Evolutionary conservation across 2,329 filamentous ascomycete genomes (phyloP).

Genomic region (Phoma sp.): DNA sequence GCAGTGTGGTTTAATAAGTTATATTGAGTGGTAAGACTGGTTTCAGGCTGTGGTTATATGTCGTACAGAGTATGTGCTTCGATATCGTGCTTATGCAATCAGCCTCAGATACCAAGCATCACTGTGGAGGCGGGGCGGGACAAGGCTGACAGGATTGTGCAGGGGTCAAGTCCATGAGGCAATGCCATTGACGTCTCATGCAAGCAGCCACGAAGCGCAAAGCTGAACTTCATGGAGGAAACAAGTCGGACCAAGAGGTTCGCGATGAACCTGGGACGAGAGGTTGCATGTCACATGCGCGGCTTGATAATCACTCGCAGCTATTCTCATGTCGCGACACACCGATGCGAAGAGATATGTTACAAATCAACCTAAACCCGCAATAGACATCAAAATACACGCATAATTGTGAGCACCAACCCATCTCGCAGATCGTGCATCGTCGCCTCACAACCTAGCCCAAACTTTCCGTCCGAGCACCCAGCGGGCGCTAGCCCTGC

Average conservation of each 20-base stretch:
- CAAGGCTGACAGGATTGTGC: conserved; percentile 13
- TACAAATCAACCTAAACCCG: no score
- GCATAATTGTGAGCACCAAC: not conserved
- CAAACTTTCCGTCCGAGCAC: conserved; percentile 2
- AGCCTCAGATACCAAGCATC: not conserved
- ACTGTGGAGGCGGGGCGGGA: conserved; percentile 8
- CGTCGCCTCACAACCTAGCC: not conserved
- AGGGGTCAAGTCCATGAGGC: not conserved
- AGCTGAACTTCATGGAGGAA: not conserved
- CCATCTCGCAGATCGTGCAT: not conserved
- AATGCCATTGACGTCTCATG: not conserved
- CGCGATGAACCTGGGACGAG: not conserved
- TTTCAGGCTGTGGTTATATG: conserved; percentile 5
- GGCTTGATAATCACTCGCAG: no score
- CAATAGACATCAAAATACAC: not conserved
- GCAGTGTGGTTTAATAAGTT: not conserved
- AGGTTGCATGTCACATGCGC: not conserved
- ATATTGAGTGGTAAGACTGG: not conserved
- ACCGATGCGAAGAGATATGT: no score
- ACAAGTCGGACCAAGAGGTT: not conserved
- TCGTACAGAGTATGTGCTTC: not conserved
- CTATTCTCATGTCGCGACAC: no score
- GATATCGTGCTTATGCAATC: conserved; percentile 14
- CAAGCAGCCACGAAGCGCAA: not conserved
- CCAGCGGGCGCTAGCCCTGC: conserved; percentile 10